These are phyloP conservation scores for Angomonas deanei DNA, from an alignment of 208 protist species.

Conservation along the genomic window DNA sequence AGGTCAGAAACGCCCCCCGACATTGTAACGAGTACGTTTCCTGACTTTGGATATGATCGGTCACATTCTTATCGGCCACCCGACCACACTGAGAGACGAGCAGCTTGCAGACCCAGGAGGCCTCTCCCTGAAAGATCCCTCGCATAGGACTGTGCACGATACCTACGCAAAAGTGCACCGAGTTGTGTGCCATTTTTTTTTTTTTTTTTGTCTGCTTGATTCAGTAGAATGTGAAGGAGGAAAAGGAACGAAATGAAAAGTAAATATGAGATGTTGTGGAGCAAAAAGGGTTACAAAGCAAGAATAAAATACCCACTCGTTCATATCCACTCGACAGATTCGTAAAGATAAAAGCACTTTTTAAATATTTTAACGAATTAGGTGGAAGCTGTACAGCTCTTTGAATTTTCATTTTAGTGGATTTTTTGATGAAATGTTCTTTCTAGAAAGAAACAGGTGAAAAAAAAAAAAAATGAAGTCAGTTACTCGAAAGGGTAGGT, in stretches of 20 bases:
- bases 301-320: no score
- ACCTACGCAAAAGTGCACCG: conserved; percentile 62
- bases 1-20: conserved; percentile 39
- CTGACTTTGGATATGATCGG: conserved; percentile 25
- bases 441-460: conserved; percentile 5
- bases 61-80: conserved; percentile 10
- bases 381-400: no score
- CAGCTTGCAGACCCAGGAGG: conserved; percentile 71
- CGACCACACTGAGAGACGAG: conserved; percentile 67
- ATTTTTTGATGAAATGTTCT: not conserved
- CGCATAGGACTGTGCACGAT: conserved; percentile 64
- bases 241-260: no score
- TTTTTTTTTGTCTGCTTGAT: no score
- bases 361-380: no score
- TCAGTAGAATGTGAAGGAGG: no score
- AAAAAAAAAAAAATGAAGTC: conserved; percentile 11
- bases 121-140: conserved; percentile 50
- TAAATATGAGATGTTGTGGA: no score
- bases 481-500: no score
- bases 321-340: no score
- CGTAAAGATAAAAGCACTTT: no score
- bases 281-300: no score
- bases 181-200: conserved; percentile 23
- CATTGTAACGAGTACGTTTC: conserved; percentile 48
- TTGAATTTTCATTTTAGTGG: no score